Evolutionary conservation across 805 yeast species (phyloP), one percentile per base, ranked within the genome.

Genomic region (Ogataea thermomethanolica): DNA sequence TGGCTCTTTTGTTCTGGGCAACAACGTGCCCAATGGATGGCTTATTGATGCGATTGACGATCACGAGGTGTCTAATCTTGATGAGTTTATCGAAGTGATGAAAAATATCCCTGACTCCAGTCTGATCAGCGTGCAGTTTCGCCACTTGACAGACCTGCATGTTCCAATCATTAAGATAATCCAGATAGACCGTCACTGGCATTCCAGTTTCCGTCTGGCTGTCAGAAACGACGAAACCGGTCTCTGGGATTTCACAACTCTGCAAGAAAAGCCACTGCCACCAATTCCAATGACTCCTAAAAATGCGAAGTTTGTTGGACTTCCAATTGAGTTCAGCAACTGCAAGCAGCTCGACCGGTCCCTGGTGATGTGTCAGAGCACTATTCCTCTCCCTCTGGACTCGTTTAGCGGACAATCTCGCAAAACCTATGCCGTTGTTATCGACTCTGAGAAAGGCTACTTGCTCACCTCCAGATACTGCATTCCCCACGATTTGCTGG

Each of bases 151-250:
- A 2, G 96, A 88, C 56, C 70, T 84, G 46, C 95, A 89, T 60
- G 75, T 88, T 2, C 84, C 84, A 26, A 68, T 74, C 33, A 74
- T 83, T 25, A 70, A 78, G n/a, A 75, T 83, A 2, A 70, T 84
- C 8, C 78, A 74, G 52, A 73, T 89, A 36, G 95, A 88, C 55
- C 78, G 96, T 49, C 95, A 87, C 63, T 89, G 96, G 96, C 70
- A 74, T 41, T 72, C 81, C 7, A 71, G 80, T 32, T 83, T 88
- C 60, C 73, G 82, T 50, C 51, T 82, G 34, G 93, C 93, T 2
- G 66, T 68, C 1, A 65, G 89, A 56, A 75, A 76, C 53, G 81
- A 76, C 55, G 53, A 44, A 5, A 69, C 79, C 8, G 81, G 81
- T 0, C 54, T 76, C 22, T 76, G 81, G 81, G 79, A 76, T 53